A percentile compares a stretch with the other conserved stretches of the same genome.
Evolutionary conservation across 192 early-diverging fungal genomes (phyloP).

Genomic region (Linnemannia elongata): DNA sequence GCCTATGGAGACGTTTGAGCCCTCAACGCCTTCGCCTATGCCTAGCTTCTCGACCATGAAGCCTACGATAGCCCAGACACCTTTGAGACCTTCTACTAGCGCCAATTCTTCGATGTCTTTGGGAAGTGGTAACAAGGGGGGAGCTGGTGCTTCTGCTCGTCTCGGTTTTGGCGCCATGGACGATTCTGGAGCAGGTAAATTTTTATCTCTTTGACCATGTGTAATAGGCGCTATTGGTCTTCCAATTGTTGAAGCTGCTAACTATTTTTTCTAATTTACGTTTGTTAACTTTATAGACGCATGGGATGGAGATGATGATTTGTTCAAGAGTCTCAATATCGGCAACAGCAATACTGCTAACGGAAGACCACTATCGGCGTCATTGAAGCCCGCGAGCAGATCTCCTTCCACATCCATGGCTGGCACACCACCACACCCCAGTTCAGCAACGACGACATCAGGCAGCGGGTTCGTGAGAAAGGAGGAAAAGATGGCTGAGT

Average conservation of each 20-base stretch:
- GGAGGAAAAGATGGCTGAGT: conserved; percentile 65
- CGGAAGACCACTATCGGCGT: conserved; percentile 13
- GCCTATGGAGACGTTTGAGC: conserved; percentile 36
- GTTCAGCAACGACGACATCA: conserved; percentile 13
- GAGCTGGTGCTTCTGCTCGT: conserved; percentile 5
- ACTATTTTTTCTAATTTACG: background rate
- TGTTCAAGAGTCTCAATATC: conserved; percentile 45
- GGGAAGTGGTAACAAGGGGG: conserved; percentile 14
- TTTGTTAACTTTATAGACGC: conserved; percentile 27
- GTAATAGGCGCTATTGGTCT: background rate
- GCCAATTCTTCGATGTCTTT: conserved; percentile 48
- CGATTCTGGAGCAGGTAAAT: conserved; percentile 25
- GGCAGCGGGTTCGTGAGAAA: conserved; percentile 41
- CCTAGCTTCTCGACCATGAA: conserved; percentile 31
- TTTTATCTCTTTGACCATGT: background rate
- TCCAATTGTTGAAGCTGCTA: background rate
- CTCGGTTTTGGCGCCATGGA: conserved; percentile 51
- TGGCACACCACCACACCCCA: background rate
- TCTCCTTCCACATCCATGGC: conserved; percentile 15
- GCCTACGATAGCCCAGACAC: background rate
- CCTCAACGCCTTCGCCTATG: conserved; percentile 30
- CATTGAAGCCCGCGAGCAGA: background rate
- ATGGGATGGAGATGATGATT: conserved; percentile 54
- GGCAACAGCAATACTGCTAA: background rate
- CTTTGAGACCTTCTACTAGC: conserved; percentile 16